Conservation (phyloP, 805 yeast species). For the Wickerhamomyces bisporus region DNA sequence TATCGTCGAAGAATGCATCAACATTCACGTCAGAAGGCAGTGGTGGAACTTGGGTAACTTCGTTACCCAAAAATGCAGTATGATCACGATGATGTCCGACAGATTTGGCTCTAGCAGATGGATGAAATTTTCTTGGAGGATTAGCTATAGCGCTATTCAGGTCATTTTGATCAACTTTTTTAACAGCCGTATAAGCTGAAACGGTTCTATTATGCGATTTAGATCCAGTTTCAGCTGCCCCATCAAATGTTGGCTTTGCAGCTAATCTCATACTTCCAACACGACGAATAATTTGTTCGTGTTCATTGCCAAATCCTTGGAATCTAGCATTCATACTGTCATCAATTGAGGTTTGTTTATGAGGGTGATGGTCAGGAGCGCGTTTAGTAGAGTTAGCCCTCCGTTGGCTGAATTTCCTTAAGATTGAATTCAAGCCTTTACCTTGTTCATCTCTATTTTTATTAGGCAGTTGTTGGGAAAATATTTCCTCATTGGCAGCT, state of each 20-base stretch:
- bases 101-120: constrained; percentile 84
- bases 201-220: constrained; percentile 24
- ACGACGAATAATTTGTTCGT: constrained; percentile 17
- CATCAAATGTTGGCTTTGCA: constrained; percentile 15
- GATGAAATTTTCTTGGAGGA: constrained; percentile 44
- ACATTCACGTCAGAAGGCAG: constrained; percentile 31
- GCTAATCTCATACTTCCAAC: constrained; percentile 21
- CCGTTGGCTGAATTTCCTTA: constrained; percentile 26
- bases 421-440: constrained; percentile 24
- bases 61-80: constrained; percentile 5
- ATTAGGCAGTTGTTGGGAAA: constrained; percentile 32
- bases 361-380: constrained; percentile 7
- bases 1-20: constrained; percentile 47
- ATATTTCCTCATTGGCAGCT: constrained; percentile 29
- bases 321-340: constrained; percentile 1
- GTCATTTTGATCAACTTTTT: constrained; percentile 1
- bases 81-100: constrained; percentile 71
- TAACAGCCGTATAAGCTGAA: constrained; percentile 21
- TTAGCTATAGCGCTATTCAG: constrained; percentile 9
- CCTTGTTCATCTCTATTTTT: constrained; percentile 24
- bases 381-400: constrained; percentile 22
- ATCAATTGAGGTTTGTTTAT: neutral
- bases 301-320: constrained; percentile 9
- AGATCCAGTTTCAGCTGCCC: constrained; percentile 1
- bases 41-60: constrained; percentile 21